Evolutionary conservation across 768 basidiomycete species (phyloP).

Genomic region (Mycena vulgaris): DNA sequence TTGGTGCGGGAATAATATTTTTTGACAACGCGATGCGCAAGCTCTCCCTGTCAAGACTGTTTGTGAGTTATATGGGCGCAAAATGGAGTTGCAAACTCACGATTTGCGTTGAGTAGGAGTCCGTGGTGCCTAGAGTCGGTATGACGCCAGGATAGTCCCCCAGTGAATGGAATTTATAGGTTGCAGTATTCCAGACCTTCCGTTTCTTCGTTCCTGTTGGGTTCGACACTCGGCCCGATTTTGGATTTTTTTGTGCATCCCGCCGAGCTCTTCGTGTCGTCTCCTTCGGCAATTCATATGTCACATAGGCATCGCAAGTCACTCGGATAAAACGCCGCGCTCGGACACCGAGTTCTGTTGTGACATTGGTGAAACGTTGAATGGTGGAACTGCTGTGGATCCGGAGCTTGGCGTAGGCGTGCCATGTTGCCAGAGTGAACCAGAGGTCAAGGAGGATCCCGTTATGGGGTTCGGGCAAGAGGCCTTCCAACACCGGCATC

Average conservation of each 20-base stretch:
- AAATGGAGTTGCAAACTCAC: constrained; percentile 37
- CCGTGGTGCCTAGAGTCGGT: constrained; percentile 36
- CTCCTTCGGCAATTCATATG: not conserved
- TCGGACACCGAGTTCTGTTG: not conserved
- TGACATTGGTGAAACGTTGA: not conserved
- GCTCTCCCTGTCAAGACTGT: constrained; percentile 46
- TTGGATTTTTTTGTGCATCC: not conserved
- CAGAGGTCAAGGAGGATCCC: constrained; percentile 45
- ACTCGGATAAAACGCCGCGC: not conserved
- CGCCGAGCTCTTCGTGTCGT: not conserved
- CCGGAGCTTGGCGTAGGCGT: constrained; percentile 53
- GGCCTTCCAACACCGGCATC: constrained; percentile 42
- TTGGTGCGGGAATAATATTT: constrained; percentile 45
- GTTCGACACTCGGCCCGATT: too few species aligned
- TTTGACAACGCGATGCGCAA: constrained; percentile 49
- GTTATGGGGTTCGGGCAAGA: constrained; percentile 50
- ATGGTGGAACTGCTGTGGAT: constrained; percentile 43
- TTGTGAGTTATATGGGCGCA: too few species aligned
- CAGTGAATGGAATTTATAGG: constrained; percentile 44
- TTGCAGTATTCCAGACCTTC: constrained; percentile 34
- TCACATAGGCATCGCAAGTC: not conserved
- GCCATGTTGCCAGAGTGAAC: constrained; percentile 53
- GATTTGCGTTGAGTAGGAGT: constrained; percentile 46
- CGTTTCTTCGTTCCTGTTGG: not conserved
- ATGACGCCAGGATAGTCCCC: constrained; percentile 39